These are phyloP conservation scores for Diaporthe vexans DNA, from an alignment of 2,329 filamentous ascomycete species.

Conservation along the genomic window DNA sequence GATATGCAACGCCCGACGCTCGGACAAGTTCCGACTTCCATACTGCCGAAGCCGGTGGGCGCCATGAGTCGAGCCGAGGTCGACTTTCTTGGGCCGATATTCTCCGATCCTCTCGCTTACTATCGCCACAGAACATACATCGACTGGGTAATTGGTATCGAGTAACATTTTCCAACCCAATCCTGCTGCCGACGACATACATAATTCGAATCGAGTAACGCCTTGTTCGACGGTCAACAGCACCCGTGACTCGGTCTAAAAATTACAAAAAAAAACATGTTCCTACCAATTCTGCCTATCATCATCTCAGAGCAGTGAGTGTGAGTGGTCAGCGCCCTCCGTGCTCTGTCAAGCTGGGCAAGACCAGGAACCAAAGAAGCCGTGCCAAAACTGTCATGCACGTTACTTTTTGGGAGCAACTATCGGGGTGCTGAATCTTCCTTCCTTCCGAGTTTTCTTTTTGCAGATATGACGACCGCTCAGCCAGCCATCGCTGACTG, in stretches of 20 bases:
- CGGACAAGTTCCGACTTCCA: slow-evolving; percentile 38
- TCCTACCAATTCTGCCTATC: slow-evolving; percentile 37
- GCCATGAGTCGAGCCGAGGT: slow-evolving; percentile 37
- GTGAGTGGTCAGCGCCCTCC: too few relatives aligned
- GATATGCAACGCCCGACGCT: neutral
- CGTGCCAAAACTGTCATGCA: neutral
- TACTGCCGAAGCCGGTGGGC: slow-evolving; percentile 36
- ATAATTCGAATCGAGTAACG: neutral
- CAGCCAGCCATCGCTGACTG: neutral
- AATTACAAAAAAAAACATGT: slow-evolving; percentile 16
- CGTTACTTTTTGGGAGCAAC: slow-evolving; percentile 12
- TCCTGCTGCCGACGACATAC: neutral
- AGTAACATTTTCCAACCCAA: neutral
- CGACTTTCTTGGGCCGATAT: slow-evolving; percentile 33
- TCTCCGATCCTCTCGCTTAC: slow-evolving; percentile 25
- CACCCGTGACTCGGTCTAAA: neutral
- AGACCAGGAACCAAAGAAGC: neutral
- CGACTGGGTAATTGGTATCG: neutral
- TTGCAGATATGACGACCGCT: neutral
- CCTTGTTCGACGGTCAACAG: neutral
- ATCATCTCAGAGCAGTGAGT: neutral
- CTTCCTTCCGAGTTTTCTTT: neutral
- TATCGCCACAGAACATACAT: neutral
- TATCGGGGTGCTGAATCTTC: neutral
- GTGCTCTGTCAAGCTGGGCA: neutral